Evolutionary conservation across 345 rosid species (phyloP), one percentile per base, ranked within the genome.

Genomic region (Melastoma malabathricum): DNA sequence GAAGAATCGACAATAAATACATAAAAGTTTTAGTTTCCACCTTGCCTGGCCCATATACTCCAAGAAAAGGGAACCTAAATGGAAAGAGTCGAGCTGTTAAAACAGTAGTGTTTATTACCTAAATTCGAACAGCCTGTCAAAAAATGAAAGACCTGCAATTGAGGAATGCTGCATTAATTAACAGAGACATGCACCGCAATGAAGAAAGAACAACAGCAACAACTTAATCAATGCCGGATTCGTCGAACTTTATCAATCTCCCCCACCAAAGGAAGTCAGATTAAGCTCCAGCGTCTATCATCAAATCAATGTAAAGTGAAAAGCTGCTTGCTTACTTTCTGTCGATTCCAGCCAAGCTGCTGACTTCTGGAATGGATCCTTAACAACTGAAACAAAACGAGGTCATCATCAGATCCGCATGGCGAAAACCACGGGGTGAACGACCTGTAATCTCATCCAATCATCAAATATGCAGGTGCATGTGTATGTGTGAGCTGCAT

Each of bases 91-190:
- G 12, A 44, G 19, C 45, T 5, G 3, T 31, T 31, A 31, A 31
- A 27, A 31, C 7, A 31, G 10, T 1, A 31, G 10, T 31, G 6
- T 31, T 34, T 29, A 68, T 66, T 75, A 81, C 83, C 81, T 53
- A 72, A 31, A 69, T 73, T 75, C 18, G 81, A 75, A 60, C 70
- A 61, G 53, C 81, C 87, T 59, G 77, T 70, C 68, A 81, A 63
- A 25, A 81, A 25, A 69, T 81, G 81, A 61, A 81, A 75, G 55
- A 81, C 87, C 87, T 81, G 87, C 22, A 56, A 65, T 55, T 56
- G 38, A 31, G 3, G 38, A 1, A 31, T 7, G 6, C 38, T 2
- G 38, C 8, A 7, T 9, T 15, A 18, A 41, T 17, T 19, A 18
- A 5, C 0, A 41, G 6, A 31, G 15, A 38, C 13, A 41, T 38